Conservation (phyloP, 2,329 filamentous ascomycete genomes). For the Escovopsis sp. region DNA sequence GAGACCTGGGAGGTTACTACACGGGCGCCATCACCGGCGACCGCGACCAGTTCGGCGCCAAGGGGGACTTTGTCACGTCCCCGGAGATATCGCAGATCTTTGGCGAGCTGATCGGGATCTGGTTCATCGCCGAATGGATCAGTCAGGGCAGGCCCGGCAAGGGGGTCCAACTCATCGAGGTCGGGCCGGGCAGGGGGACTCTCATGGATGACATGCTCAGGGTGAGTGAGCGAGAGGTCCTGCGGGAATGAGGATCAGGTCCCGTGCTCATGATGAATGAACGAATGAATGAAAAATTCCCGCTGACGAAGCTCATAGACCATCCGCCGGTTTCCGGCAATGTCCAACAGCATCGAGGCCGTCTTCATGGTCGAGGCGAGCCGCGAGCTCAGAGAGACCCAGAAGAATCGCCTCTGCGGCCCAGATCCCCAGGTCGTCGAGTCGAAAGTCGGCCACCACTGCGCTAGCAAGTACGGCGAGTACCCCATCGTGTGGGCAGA, state of each 20-base stretch:
- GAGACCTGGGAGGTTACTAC: constrained; percentile 85
- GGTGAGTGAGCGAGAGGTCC: constrained; percentile 34
- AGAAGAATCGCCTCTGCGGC: constrained; percentile 72
- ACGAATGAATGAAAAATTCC: not conserved
- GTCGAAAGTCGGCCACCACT: constrained; percentile 58
- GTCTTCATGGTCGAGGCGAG: constrained; percentile 96
- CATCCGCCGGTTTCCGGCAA: constrained; percentile 65
- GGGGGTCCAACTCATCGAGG: constrained; percentile 80
- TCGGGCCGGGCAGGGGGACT: constrained; percentile 86
- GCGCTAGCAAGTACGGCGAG: constrained; percentile 58
- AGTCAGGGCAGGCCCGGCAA: constrained; percentile 61
- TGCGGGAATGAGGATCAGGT: not conserved
- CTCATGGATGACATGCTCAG: constrained; percentile 94
- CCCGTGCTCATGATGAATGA: not conserved
- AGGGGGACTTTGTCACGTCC: constrained; percentile 92
- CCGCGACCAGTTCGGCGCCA: constrained; percentile 78
- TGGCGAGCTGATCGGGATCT: constrained; percentile 84
- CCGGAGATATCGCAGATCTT: constrained; percentile 97
- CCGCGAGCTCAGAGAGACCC: constrained; percentile 56
- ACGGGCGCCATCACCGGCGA: constrained; percentile 54
- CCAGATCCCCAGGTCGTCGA: constrained; percentile 50
- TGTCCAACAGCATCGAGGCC: constrained; percentile 64
- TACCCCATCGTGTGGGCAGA: constrained; percentile 82
- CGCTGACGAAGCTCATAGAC: constrained; percentile 38
- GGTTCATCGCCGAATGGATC: constrained; percentile 95